Evolutionary conservation across 2,329 filamentous ascomycete species (phyloP), one percentile per base, ranked within the genome.

Genomic region (Penicillium sclerotigenum): DNA sequence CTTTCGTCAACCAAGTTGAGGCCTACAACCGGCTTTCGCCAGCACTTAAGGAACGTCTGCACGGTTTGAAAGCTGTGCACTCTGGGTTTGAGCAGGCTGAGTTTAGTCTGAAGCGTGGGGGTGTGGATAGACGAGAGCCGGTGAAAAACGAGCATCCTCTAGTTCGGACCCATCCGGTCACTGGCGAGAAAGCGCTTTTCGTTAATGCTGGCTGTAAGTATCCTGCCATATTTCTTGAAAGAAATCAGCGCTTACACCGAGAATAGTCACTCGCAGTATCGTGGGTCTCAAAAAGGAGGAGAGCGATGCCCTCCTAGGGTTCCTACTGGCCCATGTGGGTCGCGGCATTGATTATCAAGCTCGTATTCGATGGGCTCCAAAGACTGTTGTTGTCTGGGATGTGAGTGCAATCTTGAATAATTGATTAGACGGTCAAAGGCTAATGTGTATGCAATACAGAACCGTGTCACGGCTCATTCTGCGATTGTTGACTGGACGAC

Each of bases 1-100:
- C 91, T 3, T 96, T 95, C 65, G 84, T 83, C 36, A 87, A 93
- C 69, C 83, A 87, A 58, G 90, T 81, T 0, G 87, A 89, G 71
- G 91, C 91, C 1, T 96, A 96, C 70, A 83, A 86, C 55, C 81
- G 91, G 9, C 80, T 96, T 5, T 90, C 86, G 50, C 88, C 89
- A 0, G 81, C 84, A 18, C 91, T 95, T 76, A 84, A 85, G 68
- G 83, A 90, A 77, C 80, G 90, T 31, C 77, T 96, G 14, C 89
- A 95, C 63, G 90, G 90, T 0, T 78, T 96, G 38, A 83, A 85
- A 65, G 91, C 90, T 1, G 83, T 88, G 0, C 91, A 96, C 72
- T 93, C 89, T 1, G 90, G 87, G 37, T 78, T 85, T 59, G 90
- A 95, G 74, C 90, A 95, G 75, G 88, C 87, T 36, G 82, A 87